A percentile compares a stretch with the other conserved stretches of the same genome.
Evolutionary conservation across 2,329 filamentous ascomycete species (phyloP).

Genomic region (Huntiella abstrusa): DNA sequence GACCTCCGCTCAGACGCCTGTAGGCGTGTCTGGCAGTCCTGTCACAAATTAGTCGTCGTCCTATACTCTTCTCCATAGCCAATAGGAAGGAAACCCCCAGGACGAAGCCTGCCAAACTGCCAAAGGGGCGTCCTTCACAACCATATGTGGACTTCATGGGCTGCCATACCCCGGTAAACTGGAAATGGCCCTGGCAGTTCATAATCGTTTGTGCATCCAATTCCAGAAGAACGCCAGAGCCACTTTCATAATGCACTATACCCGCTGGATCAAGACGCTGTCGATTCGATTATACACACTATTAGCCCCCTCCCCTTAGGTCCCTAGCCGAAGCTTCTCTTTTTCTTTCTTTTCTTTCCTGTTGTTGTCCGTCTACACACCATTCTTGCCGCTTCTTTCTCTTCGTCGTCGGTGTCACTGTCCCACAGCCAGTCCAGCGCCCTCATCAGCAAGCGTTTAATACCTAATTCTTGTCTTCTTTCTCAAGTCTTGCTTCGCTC

Average conservation of each 20-base stretch:
- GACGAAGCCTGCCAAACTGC: no score
- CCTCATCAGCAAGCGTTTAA: constrained; percentile 8
- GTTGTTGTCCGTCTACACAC: constrained; percentile 1
- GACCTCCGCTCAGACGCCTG: no score
- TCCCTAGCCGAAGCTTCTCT: constrained; percentile 6
- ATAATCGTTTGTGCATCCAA: no score
- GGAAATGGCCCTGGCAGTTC: no score
- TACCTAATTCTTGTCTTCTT: constrained; percentile 8
- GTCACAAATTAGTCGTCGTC: no score
- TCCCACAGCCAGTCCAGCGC: constrained; percentile 2
- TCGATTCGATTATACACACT: background rate
- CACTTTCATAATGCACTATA: background rate
- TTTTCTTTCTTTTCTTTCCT: constrained; percentile 4
- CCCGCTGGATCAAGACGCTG: background rate
- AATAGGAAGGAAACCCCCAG: no score
- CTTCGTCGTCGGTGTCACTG: constrained; percentile 8
- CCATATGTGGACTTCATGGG: no score
- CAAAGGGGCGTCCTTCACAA: no score
- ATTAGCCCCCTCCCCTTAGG: background rate
- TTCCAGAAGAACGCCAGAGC: no score
- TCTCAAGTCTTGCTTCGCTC: constrained; percentile 10
- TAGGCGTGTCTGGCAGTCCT: no score
- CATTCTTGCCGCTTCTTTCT: constrained; percentile 2
- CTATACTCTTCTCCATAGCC: no score
- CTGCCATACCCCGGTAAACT: no score